Base-by-base conservation (phyloP, 2,329 filamentous ascomycete genomes). In the Beauveria medogensis region DNA sequence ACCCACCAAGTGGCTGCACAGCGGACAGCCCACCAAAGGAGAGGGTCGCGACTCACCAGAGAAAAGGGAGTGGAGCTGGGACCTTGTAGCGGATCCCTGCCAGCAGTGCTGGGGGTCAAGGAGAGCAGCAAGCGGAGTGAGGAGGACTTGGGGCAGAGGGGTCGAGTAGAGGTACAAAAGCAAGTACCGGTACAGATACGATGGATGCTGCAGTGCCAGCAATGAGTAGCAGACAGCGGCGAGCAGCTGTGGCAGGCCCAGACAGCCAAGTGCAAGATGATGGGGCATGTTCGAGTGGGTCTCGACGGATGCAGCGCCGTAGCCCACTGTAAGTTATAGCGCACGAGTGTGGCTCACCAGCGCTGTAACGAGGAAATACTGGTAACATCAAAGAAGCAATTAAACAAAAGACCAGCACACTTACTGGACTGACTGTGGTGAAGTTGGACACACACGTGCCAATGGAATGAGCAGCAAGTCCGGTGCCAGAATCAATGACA, bases 1-100 rank as follows among this genome's bases (percentile, higher is more conserved):
- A 26, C 34, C 46, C 34, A 51, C 34, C 26, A 30, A 47, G 55
- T 24, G 20, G 55, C 30, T 14, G n/a, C 28, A 28, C 43, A 48
- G 28, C 43, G 6, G 54, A 56, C 43, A 56, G 54, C 54, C 54
- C 54, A 56, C 41, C 54, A 56, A 53, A 54, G 22, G 47, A 28
- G 22, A 50, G 52, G 52, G 51, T 37, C 50, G 18, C 30, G 30
- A 34, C 30, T 34, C 51, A 20, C 55, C 55, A 48, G 30, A 43
- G 55, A 54, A 60, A 37, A 48, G 44, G 18, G 46, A 50, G 59
- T 55, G 59, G 59, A 55, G 30, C 26, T 34, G 30, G 51, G 58
- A 54, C 50, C 43, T 60, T 41, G 44, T 55, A 43, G 50, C 43
- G 58, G 50, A 58, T 40, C 59, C 59, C 59, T 55, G 59, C 52